These are phyloP conservation scores for Epichloe scottii DNA, from an alignment of 2,329 filamentous ascomycete genomes.

Conservation along the genomic window DNA sequence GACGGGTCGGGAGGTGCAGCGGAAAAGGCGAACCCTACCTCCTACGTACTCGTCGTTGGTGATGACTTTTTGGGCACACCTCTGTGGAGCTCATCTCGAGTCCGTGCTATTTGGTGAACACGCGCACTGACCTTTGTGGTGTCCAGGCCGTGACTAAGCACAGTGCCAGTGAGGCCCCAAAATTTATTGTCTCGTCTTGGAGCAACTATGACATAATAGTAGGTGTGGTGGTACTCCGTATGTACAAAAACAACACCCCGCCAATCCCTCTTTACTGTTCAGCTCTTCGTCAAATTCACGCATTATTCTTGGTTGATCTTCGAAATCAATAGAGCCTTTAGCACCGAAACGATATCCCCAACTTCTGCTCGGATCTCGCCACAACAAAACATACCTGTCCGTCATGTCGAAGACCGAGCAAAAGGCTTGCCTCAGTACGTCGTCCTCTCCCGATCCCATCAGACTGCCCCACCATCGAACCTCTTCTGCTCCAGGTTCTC, in stretches of 20 bases:
- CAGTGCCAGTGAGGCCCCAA: slow-evolving; percentile 1
- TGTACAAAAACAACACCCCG: slow-evolving; percentile 7
- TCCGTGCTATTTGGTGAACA: too few relatives aligned
- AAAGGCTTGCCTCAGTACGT: slow-evolving; percentile 51
- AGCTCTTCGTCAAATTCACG: slow-evolving; percentile 5
- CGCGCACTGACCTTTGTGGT: neutral
- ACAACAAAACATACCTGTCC: slow-evolving; percentile 8
- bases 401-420: slow-evolving; percentile 43
- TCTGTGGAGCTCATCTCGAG: too few relatives aligned
- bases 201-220: slow-evolving; percentile 1
- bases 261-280: neutral
- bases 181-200: neutral
- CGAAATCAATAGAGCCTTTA: slow-evolving; percentile 1
- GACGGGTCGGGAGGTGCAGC: neutral
- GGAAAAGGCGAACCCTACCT: neutral
- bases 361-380: neutral
- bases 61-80: too few relatives aligned
- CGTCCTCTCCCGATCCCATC: slow-evolving; percentile 20
- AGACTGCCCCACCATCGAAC: slow-evolving; percentile 11
- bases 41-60: too few relatives aligned
- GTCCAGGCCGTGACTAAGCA: neutral
- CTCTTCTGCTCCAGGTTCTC: slow-evolving; percentile 4
- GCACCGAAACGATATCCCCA: neutral
- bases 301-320: neutral
- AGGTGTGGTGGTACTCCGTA: neutral